Evolutionary conservation across 2,329 filamentous ascomycete genomes (phyloP).

Genomic region (Gnomoniopsis smithogilvyi): DNA sequence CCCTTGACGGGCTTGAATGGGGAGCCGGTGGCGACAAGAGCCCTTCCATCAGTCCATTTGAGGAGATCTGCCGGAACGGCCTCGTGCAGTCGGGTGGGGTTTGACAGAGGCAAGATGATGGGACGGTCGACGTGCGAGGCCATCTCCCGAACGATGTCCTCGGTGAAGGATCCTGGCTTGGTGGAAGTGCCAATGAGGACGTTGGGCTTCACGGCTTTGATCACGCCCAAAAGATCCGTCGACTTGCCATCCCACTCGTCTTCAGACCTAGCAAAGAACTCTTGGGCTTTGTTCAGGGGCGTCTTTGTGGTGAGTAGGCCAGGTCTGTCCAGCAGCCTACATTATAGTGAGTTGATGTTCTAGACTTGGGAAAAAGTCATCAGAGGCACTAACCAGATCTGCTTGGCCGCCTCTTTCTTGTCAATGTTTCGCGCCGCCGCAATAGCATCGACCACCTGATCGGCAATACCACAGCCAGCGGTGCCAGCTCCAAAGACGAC

Average conservation of each 20-base stretch:
- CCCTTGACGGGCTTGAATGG: slow-evolving; percentile 73
- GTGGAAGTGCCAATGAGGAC: slow-evolving; percentile 84
- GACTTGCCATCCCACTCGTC: slow-evolving; percentile 59
- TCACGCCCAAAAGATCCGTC: slow-evolving; percentile 60
- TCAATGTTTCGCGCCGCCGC: slow-evolving; percentile 62
- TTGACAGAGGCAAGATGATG: slow-evolving; percentile 79
- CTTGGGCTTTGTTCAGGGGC: slow-evolving; percentile 54
- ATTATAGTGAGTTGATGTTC: no score
- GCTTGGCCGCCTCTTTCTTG: slow-evolving; percentile 71
- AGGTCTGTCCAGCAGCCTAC: slow-evolving; percentile 75
- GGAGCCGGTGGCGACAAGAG: slow-evolving; percentile 77
- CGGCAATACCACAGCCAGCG: slow-evolving; percentile 81
- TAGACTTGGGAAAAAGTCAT: not conserved
- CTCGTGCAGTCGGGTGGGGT: slow-evolving; percentile 81
- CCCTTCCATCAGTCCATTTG: slow-evolving; percentile 74
- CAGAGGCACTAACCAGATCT: slow-evolving; percentile 63
- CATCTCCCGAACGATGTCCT: slow-evolving; percentile 74
- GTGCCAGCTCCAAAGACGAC: slow-evolving; percentile 79
- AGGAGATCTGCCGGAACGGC: slow-evolving; percentile 74
- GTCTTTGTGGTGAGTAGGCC: slow-evolving; percentile 67
- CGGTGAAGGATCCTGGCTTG: slow-evolving; percentile 70
- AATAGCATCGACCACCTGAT: slow-evolving; percentile 79
- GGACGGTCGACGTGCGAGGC: slow-evolving; percentile 67
- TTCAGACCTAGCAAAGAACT: slow-evolving; percentile 61
- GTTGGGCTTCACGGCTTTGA: slow-evolving; percentile 72